Evolutionary conservation across 805 yeast species (phyloP).

Genomic region (Metschnikowia matae): DNA sequence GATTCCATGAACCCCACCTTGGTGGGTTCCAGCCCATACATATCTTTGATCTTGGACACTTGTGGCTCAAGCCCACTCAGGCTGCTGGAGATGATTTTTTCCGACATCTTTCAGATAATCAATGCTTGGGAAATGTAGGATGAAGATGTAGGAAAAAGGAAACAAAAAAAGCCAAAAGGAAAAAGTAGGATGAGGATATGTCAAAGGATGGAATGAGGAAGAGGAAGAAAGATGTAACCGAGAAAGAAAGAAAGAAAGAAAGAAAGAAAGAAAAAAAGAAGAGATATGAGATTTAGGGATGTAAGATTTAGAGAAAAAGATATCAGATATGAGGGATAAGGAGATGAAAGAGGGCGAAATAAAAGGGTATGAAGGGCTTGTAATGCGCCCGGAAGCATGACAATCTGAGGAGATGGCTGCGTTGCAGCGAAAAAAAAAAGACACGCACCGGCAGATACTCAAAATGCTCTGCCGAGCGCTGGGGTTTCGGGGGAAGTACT

Average conservation of each 20-base stretch:
- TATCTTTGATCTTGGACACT: slow-evolving; percentile 14
- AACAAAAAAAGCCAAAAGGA: no score
- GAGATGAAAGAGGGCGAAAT: not conserved
- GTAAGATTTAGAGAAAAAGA: no score
- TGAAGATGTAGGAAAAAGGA: no score
- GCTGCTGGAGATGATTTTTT: slow-evolving; percentile 4
- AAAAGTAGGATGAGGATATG: not conserved
- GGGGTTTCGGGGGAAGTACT: no score
- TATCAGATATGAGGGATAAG: no score
- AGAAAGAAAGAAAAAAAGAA: not conserved
- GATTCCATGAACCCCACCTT: slow-evolving; percentile 15
- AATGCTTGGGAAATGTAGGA: no score
- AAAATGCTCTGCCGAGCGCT: not conserved
- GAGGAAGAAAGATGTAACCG: not conserved
- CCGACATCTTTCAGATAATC: not conserved
- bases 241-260: not conserved
- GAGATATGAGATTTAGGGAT: not conserved
- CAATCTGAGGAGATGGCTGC: not conserved
- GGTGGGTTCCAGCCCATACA: slow-evolving; percentile 3
- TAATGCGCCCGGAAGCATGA: not conserved
- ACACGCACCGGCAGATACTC: not conserved
- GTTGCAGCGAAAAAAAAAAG: slow-evolving; percentile 1
- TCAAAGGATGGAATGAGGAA: not conserved
- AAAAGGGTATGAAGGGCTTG: not conserved
- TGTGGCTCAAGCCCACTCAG: slow-evolving; percentile 14